Evolutionary conservation across 1,139 yeast species (phyloP).

Genomic region (Saccharomyces hybrid): DNA sequence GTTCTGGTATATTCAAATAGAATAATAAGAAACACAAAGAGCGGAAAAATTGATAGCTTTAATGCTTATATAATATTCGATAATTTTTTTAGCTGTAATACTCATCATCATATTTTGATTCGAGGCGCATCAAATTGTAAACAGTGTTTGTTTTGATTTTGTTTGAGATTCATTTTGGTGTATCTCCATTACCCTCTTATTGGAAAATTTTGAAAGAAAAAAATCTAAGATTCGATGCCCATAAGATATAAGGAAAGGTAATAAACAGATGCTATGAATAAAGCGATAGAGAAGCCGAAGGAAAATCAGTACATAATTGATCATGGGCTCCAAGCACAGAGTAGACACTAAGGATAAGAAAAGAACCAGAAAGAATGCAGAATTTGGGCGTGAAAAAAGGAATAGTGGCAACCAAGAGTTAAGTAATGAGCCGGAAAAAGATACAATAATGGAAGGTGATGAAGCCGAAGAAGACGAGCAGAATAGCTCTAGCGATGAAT

Average conservation of each 20-base stretch:
- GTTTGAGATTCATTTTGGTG: not conserved
- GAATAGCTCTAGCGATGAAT: constrained; percentile 4
- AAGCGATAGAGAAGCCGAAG: not conserved
- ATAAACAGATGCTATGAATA: not conserved
- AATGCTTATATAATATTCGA: not conserved
- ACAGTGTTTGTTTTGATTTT: not conserved
- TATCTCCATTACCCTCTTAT: not conserved
- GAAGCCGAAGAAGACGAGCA: constrained; percentile 9
- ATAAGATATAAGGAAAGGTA: not conserved
- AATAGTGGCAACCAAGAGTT: not conserved
- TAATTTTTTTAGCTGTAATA: not conserved
- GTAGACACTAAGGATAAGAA: not conserved
- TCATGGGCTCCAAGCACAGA: not conserved
- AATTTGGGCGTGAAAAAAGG: not conserved
- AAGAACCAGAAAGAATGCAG: not conserved
- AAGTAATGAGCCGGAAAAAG: not conserved
- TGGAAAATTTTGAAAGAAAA: not conserved
- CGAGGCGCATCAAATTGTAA: not conserved
- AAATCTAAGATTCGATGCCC: constrained; percentile 3
- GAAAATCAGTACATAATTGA: not conserved
- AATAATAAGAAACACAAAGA: not conserved
- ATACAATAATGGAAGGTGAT: constrained; percentile 12
- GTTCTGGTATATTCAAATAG: not conserved
- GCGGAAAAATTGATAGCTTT: not conserved
- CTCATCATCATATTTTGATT: not conserved